Evolutionary conservation across 2,329 filamentous ascomycete genomes (phyloP).

Genomic region (Sporothrix globosa): DNA sequence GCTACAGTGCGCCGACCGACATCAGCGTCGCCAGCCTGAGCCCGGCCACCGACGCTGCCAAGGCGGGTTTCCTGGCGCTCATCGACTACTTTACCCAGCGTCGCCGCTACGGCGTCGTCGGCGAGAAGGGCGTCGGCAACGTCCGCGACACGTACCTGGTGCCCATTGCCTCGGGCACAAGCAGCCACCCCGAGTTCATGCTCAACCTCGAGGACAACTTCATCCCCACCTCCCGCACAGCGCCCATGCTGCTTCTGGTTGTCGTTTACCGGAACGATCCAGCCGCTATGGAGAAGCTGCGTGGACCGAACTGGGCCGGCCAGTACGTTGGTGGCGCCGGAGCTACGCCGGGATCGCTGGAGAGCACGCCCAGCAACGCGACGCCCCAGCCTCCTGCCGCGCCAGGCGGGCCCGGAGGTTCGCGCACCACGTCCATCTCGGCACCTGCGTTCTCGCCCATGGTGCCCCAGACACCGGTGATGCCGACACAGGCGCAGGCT

Average conservation of each 20-base stretch:
- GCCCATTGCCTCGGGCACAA: conserved; percentile 73
- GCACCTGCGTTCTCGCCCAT: conserved; percentile 60
- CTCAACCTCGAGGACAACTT: conserved; percentile 83
- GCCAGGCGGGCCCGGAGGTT: neutral
- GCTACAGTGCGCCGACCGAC: conserved; percentile 80
- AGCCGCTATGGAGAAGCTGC: conserved; percentile 44
- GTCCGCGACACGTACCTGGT: conserved; percentile 92
- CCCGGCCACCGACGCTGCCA: conserved; percentile 63
- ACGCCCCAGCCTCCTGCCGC: conserved; percentile 33
- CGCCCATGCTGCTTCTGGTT: conserved; percentile 79
- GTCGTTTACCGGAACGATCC: conserved; percentile 76
- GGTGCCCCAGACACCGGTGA: conserved; percentile 43
- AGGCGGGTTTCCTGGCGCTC: conserved; percentile 70
- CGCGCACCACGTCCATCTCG: conserved; percentile 53
- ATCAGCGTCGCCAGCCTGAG: conserved; percentile 77
- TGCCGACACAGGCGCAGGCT: conserved; percentile 41
- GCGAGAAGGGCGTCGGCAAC: conserved; percentile 71
- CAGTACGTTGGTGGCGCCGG: conserved; percentile 36
- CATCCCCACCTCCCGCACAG: conserved; percentile 70
- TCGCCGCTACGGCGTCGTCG: conserved; percentile 83
- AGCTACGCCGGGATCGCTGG: neutral
- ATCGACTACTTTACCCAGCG: conserved; percentile 85
- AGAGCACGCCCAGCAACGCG: conserved; percentile 21
- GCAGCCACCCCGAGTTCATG: conserved; percentile 80
- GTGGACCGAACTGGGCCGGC: conserved; percentile 42